Percentiles rank a stretch among this genome's conserved stretches.
Conservation (phyloP, 2,329 filamentous ascomycete species). For the Nakataea oryzae region DNA sequence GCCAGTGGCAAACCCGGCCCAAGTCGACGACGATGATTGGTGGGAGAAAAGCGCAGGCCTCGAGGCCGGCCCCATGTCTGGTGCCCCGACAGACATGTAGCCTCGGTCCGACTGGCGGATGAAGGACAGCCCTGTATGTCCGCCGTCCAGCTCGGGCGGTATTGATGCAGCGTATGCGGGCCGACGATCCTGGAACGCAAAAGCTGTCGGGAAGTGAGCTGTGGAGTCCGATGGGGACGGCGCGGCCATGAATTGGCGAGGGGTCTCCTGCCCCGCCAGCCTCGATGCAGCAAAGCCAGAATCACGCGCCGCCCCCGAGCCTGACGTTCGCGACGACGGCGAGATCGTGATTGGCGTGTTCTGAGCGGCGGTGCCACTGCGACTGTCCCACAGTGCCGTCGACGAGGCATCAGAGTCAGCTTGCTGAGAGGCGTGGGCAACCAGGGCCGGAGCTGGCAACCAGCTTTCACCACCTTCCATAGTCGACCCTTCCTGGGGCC, state of each 20-base stretch:
- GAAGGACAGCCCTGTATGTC: constrained; percentile 17
- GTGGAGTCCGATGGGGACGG: neutral
- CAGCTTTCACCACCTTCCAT: constrained; percentile 3
- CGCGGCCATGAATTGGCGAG: neutral
- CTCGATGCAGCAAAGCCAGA: neutral
- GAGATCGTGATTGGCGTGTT: neutral
- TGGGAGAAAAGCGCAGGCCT: neutral
- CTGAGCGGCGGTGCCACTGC: neutral
- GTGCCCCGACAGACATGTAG: constrained; percentile 18
- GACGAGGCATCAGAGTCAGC: neutral
- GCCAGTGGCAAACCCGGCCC: constrained; percentile 10
- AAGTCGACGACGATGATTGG: constrained; percentile 17
- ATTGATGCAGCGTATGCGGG: constrained; percentile 20
- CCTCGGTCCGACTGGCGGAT: constrained; percentile 41
- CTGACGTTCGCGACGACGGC: neutral
- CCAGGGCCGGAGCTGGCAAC: neutral
- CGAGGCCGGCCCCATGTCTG: neutral
- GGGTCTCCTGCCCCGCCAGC: neutral
- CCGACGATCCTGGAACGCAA: constrained; percentile 29
- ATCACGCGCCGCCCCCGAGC: neutral
- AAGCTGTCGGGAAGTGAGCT: constrained; percentile 20
- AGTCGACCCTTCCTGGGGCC: constrained; percentile 4
- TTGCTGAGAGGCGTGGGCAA: neutral
- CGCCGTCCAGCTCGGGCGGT: constrained; percentile 20
- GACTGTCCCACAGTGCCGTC: neutral